Conservation (phyloP, 2,329 filamentous ascomycete species). For the Ceratocystiopsis brevicomis region DNA sequence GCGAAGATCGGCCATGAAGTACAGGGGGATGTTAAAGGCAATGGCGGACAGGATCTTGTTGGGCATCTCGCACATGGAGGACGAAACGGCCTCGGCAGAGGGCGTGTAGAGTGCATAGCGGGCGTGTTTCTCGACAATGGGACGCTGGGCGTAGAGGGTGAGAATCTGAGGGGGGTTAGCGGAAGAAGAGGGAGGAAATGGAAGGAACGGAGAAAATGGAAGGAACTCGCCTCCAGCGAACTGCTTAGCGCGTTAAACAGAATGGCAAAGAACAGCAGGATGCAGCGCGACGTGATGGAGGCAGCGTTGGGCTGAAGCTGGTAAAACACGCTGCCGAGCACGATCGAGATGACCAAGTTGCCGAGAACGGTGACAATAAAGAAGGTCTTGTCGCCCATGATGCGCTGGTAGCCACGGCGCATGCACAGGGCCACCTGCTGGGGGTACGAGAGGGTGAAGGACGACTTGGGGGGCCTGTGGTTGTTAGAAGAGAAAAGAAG, state of each 20-base stretch:
- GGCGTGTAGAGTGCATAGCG: conserved; percentile 90
- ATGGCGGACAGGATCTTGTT: conserved; percentile 61
- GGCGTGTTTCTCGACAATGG: conserved; percentile 78
- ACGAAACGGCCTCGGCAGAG: conserved; percentile 65
- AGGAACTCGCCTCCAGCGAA: conserved; percentile 31
- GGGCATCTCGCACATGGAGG: conserved; percentile 71
- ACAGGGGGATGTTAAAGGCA: conserved; percentile 60
- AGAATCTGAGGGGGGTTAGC: conserved; percentile 37
- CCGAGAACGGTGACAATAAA: conserved; percentile 49
- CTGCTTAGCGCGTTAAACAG: conserved; percentile 71
- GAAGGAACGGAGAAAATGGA: no score
- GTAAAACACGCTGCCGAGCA: conserved; percentile 6
- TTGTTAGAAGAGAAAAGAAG: no score
- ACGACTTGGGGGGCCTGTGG: conserved; percentile 42
- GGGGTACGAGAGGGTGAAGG: conserved; percentile 56
- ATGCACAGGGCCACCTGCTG: conserved; percentile 66
- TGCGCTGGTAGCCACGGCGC: conserved; percentile 57
- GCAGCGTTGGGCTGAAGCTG: conserved; percentile 8
- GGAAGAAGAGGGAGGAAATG: no score
- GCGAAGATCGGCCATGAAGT: conserved; percentile 73
- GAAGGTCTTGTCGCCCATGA: conserved; percentile 57
- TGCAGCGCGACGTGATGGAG: conserved; percentile 42
- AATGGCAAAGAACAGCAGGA: conserved; percentile 71
- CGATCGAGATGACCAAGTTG: conserved; percentile 37
- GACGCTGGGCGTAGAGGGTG: conserved; percentile 70